A percentile compares a stretch with the other conserved stretches of the same genome.
These are phyloP conservation scores for Ascochyta viciae-villosae DNA, from an alignment of 2,329 filamentous ascomycete genomes.

Conservation along the genomic window DNA sequence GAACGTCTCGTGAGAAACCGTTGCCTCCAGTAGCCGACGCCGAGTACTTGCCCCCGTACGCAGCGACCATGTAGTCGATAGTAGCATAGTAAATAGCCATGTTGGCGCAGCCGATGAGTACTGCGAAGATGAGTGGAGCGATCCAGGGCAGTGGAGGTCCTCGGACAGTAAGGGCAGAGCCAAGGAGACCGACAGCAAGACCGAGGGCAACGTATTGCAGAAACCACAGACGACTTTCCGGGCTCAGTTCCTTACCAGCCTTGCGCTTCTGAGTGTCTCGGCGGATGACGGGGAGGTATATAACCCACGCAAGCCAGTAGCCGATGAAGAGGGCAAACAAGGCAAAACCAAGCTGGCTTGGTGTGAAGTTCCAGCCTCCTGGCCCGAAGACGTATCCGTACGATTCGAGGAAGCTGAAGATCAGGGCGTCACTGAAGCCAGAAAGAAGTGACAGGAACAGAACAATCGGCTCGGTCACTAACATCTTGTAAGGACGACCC, in stretches of 20 bases:
- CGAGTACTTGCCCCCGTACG: conserved; percentile 71
- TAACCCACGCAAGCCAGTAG: conserved; percentile 67
- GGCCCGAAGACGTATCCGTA: conserved; percentile 71
- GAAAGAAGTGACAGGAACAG: conserved; percentile 72
- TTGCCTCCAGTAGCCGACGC: conserved; percentile 80
- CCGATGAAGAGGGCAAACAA: conserved; percentile 67
- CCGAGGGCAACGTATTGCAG: conserved; percentile 67
- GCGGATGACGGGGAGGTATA: conserved; percentile 61
- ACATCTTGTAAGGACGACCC: conserved; percentile 73
- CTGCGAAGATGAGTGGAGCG: conserved; percentile 59
- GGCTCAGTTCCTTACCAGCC: conserved; percentile 58
- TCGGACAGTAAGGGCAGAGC: conserved; percentile 65
- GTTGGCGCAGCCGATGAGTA: conserved; percentile 70
- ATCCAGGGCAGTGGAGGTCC: conserved; percentile 71
- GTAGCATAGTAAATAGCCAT: conserved; percentile 78
- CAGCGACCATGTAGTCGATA: conserved; percentile 79
- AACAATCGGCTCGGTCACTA: conserved; percentile 77
- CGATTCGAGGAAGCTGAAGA: conserved; percentile 78
- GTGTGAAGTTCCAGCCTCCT: conserved; percentile 63
- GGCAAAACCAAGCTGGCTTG: conserved; percentile 63
- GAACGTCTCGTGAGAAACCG: conserved; percentile 75
- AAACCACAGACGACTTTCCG: conserved; percentile 71
- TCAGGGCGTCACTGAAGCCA: conserved; percentile 76
- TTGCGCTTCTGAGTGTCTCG: conserved; percentile 56
- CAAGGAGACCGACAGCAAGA: conserved; percentile 71